These are phyloP conservation scores for Durusdinium trenchii DNA, from an alignment of 73 alveolate species.

Conservation along the genomic window DNA sequence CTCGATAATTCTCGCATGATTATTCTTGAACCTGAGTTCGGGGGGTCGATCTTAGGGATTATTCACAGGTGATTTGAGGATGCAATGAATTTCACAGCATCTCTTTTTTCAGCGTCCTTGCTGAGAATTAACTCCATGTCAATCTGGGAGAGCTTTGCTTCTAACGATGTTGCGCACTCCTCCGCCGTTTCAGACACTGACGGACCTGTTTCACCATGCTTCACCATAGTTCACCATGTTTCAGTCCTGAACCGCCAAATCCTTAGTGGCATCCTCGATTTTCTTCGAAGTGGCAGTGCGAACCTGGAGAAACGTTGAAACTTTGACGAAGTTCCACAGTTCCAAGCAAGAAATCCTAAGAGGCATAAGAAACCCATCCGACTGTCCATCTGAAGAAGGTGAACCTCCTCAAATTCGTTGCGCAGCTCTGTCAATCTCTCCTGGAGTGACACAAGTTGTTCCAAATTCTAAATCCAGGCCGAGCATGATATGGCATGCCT, in stretches of 20 bases:
- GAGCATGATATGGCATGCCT: no score
- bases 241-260: constrained; percentile 33
- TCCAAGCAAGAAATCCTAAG: no score
- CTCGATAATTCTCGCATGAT: background rate
- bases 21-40: background rate
- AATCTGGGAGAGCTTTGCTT: background rate
- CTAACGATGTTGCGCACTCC: constrained; percentile 54
- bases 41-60: background rate
- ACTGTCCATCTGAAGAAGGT: background rate
- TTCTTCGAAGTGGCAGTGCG: constrained; percentile 66
- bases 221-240: background rate
- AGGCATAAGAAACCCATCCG: background rate
- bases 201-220: background rate
- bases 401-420: constrained; percentile 50
- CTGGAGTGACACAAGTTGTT: background rate
- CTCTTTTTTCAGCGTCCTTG: constrained; percentile 5
- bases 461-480: no score
- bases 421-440: constrained; percentile 88
- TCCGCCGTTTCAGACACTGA: background rate
- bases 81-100: background rate
- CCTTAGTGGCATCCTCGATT: constrained; percentile 54
- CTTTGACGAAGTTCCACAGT: background rate
- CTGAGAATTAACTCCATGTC: background rate
- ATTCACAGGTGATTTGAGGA: background rate
- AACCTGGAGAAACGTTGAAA: background rate